Percentiles rank a stretch among this genome's conserved stretches.
phyloP scores from a whole-genome alignment of 139 green algal genomes.

The Chlorella sorokiniana region DNA sequence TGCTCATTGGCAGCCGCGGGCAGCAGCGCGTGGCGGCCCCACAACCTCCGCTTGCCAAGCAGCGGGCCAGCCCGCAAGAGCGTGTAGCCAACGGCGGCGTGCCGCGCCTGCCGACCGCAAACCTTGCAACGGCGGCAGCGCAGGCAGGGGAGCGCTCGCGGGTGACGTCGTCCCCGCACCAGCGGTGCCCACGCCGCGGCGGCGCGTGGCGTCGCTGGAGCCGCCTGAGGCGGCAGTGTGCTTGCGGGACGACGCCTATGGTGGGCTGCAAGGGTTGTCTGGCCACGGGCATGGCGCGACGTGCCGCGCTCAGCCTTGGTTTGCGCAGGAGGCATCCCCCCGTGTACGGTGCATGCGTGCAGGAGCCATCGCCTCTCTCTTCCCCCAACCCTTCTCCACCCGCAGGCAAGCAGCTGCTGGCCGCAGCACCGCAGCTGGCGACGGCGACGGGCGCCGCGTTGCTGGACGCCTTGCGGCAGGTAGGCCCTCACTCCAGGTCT shows the following conservation, averaged over 20 bases:
- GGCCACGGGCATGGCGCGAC: too few relatives aligned
- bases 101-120: too few relatives aligned
- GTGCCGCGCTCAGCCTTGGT: too few relatives aligned
- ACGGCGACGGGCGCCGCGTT: neutral
- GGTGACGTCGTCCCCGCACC: neutral
- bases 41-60: too few relatives aligned
- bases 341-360: neutral
- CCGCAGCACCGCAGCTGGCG: constrained; percentile 8
- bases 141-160: too few relatives aligned
- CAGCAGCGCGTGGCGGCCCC: too few relatives aligned
- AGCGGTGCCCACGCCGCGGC: neutral
- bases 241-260: neutral
- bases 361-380: too few relatives aligned
- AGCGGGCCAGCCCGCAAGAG: too few relatives aligned
- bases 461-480: constrained; percentile 2
- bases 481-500: neutral
- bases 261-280: neutral
- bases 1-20: neutral
- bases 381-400: too few relatives aligned
- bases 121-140: too few relatives aligned
- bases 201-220: constrained; percentile 5
- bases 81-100: too few relatives aligned
- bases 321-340: too few relatives aligned
- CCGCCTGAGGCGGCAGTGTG: neutral
- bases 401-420: constrained; percentile 30